Evolutionary conservation across 2,329 filamentous ascomycete species (phyloP).

Genomic region (Arthrobotrys conoides): DNA sequence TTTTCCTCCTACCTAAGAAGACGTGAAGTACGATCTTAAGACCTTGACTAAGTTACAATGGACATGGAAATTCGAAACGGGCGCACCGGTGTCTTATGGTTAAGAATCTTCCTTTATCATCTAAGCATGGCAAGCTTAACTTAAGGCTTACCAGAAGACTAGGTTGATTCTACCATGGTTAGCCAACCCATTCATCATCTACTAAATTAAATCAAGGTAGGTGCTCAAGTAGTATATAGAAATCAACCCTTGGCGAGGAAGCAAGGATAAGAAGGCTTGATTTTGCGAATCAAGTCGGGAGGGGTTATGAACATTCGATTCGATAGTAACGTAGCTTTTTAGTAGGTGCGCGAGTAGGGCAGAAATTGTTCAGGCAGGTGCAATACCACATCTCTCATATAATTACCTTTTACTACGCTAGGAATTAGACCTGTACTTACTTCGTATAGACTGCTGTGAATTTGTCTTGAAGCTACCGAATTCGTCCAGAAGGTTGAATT

Average conservation of each 20-base stretch:
- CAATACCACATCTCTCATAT: no score
- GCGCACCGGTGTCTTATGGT: not conserved
- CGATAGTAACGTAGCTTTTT: no score
- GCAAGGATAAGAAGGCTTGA: not conserved
- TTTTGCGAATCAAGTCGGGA: not conserved
- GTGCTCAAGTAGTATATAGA: not conserved
- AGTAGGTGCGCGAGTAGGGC: not conserved
- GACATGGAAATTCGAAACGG: no score
- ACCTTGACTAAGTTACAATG: no score
- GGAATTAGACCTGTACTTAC: not conserved
- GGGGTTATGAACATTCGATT: not conserved
- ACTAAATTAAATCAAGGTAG: not conserved
- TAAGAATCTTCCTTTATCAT: not conserved
- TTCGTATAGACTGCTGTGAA: not conserved
- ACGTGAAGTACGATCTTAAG: not conserved
- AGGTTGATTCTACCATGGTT: conserved; percentile 1
- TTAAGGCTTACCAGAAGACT: not conserved
- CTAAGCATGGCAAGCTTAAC: not conserved
- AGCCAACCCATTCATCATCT: not conserved
- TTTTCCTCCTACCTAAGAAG: not conserved
- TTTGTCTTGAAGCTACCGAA: not conserved
- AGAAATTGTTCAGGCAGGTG: not conserved
- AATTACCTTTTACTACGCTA: not conserved
- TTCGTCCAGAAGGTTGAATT: no score
- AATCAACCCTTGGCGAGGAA: not conserved